These are phyloP conservation scores for Fusarium falciforme DNA, from an alignment of 2,329 filamentous ascomycete genomes.

Conservation along the genomic window DNA sequence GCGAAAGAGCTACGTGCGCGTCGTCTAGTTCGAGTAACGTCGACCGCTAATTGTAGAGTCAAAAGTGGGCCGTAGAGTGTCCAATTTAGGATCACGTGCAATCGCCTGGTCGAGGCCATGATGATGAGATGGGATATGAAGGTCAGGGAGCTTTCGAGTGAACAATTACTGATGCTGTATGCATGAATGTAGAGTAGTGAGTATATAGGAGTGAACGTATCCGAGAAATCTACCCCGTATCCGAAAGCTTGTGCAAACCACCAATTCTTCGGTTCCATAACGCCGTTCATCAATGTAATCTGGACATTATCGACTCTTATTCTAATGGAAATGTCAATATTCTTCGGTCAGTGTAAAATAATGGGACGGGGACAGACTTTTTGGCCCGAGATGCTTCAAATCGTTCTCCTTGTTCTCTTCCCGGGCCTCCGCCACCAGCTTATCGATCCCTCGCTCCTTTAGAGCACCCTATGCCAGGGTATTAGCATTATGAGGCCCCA, in stretches of 20 bases:
- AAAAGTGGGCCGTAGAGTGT: slow-evolving; percentile 31
- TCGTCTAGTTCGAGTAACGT: slow-evolving; percentile 26
- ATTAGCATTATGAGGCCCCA: neutral
- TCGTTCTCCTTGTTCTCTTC: slow-evolving; percentile 93
- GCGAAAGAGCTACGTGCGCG: slow-evolving; percentile 9
- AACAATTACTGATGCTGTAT: neutral
- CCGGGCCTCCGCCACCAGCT: slow-evolving; percentile 89
- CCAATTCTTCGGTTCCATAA: slow-evolving; percentile 8
- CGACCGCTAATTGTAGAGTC: slow-evolving; percentile 11
- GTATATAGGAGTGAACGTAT: neutral
- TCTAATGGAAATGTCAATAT: slow-evolving; percentile 22
- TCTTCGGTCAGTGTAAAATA: neutral
- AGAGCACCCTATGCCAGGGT: slow-evolving; percentile 66
- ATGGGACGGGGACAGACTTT: slow-evolving; percentile 48
- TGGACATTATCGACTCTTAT: slow-evolving; percentile 7
- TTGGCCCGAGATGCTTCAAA: slow-evolving; percentile 58
- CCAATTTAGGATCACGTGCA: slow-evolving; percentile 28
- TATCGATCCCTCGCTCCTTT: slow-evolving; percentile 91
- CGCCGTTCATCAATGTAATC: slow-evolving; percentile 3
- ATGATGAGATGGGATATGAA: neutral
- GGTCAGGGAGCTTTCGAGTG: neutral
- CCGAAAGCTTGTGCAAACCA: neutral
- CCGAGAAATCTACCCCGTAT: neutral
- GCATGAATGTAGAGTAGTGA: neutral
- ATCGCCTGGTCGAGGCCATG: neutral